phyloP scores from a whole-genome alignment of 2,329 filamentous ascomycete genomes.

The Lecanicillium sp. region DNA sequence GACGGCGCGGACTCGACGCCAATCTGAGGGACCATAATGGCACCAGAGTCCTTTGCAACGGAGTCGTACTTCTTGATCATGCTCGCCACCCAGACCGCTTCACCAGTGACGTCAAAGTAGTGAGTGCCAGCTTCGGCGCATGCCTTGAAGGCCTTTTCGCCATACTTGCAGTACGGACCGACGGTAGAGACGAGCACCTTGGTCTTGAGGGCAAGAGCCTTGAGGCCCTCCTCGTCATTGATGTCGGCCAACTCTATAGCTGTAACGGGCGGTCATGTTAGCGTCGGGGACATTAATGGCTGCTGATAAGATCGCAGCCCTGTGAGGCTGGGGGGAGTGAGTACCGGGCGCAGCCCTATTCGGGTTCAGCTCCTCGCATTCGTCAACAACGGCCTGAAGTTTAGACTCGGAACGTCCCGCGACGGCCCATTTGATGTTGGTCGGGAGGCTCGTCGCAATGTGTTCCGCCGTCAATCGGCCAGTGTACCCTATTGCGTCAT shows the following conservation, averaged over 20 bases:
- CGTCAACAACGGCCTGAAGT: conserved; percentile 60
- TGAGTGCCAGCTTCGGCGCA: conserved; percentile 59
- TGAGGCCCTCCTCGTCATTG: conserved; percentile 39
- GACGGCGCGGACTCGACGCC: conserved; percentile 58
- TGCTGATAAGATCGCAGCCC: not conserved
- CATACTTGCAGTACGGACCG: conserved; percentile 52
- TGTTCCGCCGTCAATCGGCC: conserved; percentile 72
- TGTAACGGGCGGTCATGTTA: conserved; percentile 18
- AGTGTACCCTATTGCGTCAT: conserved; percentile 64
- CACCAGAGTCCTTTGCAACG: conserved; percentile 46
- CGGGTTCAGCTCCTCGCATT: conserved; percentile 59
- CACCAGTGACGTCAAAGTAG: conserved; percentile 59
- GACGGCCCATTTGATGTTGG: conserved; percentile 79
- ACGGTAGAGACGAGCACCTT: conserved; percentile 52
- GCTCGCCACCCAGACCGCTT: conserved; percentile 48
- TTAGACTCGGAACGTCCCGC: conserved; percentile 77
- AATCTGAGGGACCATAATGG: conserved; percentile 55
- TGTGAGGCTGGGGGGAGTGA: not conserved
- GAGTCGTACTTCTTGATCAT: conserved; percentile 57
- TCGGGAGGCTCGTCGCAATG: conserved; percentile 63
- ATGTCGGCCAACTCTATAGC: conserved; percentile 49
- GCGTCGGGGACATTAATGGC: not conserved
- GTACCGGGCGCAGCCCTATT: conserved; percentile 65
- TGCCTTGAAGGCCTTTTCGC: conserved; percentile 54
- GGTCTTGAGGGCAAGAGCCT: conserved; percentile 48